Evolutionary conservation across 139 green algal species (phyloP).

Genomic region (Parachlorella kessleri): DNA sequence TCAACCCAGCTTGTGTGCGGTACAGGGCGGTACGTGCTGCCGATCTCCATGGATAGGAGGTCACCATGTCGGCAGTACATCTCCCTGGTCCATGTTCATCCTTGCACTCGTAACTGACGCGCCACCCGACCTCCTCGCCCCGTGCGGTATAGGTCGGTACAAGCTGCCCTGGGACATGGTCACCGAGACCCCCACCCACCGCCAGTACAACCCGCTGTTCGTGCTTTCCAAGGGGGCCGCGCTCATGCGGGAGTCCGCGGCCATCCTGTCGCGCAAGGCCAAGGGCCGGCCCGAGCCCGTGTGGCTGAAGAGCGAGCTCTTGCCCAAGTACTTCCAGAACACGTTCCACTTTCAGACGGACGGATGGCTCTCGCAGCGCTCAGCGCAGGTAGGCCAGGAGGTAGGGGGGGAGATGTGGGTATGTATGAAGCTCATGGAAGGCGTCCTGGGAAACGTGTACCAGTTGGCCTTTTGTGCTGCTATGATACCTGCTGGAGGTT

Average conservation of each 20-base stretch:
- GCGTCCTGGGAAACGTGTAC: no score
- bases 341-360: slow-evolving; percentile 91
- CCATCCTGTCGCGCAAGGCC: slow-evolving; percentile 54
- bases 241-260: slow-evolving; percentile 60
- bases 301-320: slow-evolving; percentile 63
- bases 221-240: slow-evolving; percentile 32
- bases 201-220: slow-evolving; percentile 83
- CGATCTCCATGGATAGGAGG: no score
- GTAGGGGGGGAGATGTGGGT: neutral
- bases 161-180: slow-evolving; percentile 87
- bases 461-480: no score
- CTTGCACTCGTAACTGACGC: no score
- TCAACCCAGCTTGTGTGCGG: no score
- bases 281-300: slow-evolving; percentile 40
- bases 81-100: no score
- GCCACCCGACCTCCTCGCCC: neutral
- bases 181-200: slow-evolving; percentile 53
- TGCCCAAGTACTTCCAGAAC: slow-evolving; percentile 84
- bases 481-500: no score
- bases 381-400: slow-evolving; percentile 5
- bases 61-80: no score
- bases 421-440: no score
- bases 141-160: slow-evolving; percentile 50
- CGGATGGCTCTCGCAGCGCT: slow-evolving; percentile 76
- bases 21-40: no score